These are phyloP conservation scores for Ceriops tagal DNA, from an alignment of 345 rosid species.

Conservation along the genomic window DNA sequence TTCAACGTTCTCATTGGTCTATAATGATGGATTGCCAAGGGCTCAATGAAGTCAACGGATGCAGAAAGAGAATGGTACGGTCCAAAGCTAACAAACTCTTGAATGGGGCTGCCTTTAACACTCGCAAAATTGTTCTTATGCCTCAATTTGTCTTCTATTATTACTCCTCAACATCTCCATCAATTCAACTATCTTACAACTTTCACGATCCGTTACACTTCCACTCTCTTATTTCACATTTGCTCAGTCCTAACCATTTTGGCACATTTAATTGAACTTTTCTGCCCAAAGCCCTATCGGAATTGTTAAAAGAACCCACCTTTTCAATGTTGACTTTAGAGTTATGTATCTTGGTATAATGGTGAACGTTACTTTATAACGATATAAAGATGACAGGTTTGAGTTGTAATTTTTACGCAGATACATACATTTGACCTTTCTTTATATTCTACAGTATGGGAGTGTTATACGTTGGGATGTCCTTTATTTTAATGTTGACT, in stretches of 20 bases:
- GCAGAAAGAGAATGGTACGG: too few relatives aligned
- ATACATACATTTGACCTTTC: too few relatives aligned
- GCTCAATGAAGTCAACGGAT: too few relatives aligned
- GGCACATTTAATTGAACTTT: slow-evolving; percentile 2
- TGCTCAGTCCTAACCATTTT: slow-evolving; percentile 1
- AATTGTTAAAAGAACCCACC: not conserved
- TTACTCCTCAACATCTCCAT: not conserved
- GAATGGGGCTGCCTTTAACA: not conserved
- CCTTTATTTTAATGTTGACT: not conserved
- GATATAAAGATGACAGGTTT: too few relatives aligned
- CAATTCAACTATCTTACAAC: slow-evolving; percentile 4
- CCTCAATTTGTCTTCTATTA: slow-evolving; percentile 14
- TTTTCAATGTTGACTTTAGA: not conserved
- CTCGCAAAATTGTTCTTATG: not conserved
- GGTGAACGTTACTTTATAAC: too few relatives aligned
- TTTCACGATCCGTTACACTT: slow-evolving; percentile 25
- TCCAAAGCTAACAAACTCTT: too few relatives aligned
- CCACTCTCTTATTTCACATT: not conserved
- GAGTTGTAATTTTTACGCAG: too few relatives aligned
- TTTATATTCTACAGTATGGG: too few relatives aligned
- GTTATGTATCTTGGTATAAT: not conserved
- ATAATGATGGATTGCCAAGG: not conserved
- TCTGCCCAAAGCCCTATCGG: not conserved
- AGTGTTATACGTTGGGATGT: too few relatives aligned
- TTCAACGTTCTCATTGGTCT: not conserved